Percentiles rank a stretch among this genome's conserved stretches.
These are phyloP conservation scores for Dendrocalamus sinicus DNA, from an alignment of 176 grass and related monocot species.

Conservation along the genomic window DNA sequence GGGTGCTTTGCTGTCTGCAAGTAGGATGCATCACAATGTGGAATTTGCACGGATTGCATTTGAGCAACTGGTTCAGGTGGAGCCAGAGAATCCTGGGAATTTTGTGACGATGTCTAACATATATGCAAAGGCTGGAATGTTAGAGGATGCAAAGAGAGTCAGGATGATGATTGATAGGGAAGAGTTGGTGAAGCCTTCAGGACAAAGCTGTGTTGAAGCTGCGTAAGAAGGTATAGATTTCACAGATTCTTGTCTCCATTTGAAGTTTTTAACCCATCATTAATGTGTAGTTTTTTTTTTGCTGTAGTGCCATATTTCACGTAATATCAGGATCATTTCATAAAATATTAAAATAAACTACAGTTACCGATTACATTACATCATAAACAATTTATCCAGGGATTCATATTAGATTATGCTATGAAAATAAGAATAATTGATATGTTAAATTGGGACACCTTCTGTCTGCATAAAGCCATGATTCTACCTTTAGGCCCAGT, in stretches of 20 bases:
- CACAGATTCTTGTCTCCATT: not conserved
- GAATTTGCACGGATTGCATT: conserved; percentile 66
- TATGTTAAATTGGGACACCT: not conserved
- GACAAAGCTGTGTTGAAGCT: conserved; percentile 51
- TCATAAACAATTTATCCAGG: not conserved
- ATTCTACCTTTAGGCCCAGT: not conserved
- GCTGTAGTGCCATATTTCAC: not conserved
- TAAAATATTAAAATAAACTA: not conserved
- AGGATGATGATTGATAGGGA: conserved; percentile 66
- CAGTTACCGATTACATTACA: not conserved
- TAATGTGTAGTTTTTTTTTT: conserved; percentile 3
- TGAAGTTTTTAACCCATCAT: not conserved
- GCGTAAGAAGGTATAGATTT: conserved; percentile 15
- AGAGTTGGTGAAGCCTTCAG: conserved; percentile 65
- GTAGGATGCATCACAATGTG: conserved; percentile 60
- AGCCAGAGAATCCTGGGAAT: conserved; percentile 76
- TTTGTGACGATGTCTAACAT: conserved; percentile 84
- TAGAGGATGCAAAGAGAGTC: conserved; percentile 63
- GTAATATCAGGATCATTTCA: not conserved
- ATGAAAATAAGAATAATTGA: not conserved
- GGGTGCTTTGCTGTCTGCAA: conserved; percentile 68
- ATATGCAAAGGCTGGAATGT: conserved; percentile 62
- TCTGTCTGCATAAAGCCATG: not conserved
- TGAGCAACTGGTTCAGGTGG: conserved; percentile 62
- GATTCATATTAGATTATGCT: not conserved